These are phyloP conservation scores for Lablab purpureus DNA, from an alignment of 306 rosid species.

Conservation along the genomic window DNA sequence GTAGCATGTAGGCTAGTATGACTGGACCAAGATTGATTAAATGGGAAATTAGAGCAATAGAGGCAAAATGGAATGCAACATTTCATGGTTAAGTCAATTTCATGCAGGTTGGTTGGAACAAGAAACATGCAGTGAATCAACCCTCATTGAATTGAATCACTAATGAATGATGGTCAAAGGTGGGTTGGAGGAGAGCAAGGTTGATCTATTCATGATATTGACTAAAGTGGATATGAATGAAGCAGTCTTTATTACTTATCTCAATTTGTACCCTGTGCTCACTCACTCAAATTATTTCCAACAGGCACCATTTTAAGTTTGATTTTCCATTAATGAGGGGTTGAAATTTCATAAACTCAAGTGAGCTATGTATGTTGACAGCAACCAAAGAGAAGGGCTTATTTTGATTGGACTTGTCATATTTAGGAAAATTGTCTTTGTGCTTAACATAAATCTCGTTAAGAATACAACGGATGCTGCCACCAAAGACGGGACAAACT, in stretches of 20 bases:
- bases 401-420: constrained; percentile 30
- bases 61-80: constrained; percentile 32
- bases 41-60: not conserved
- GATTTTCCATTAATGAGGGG: no score
- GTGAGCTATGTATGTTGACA: not conserved
- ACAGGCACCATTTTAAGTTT: constrained; percentile 8
- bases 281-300: not conserved
- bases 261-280: not conserved
- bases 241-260: not conserved
- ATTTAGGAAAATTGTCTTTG: not conserved
- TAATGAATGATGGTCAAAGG: constrained; percentile 22
- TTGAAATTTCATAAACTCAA: no score
- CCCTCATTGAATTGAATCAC: no score
- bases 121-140: constrained; percentile 27
- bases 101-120: constrained; percentile 43
- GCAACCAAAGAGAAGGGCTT: not conserved
- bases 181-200: not conserved
- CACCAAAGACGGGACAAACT: no score
- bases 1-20: not conserved
- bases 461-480: no score
- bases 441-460: no score
- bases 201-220: constrained; percentile 20
- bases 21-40: not conserved
- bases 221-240: not conserved
- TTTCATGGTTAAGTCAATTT: constrained; percentile 38